Evolutionary conservation across 2,329 filamentous ascomycete genomes (phyloP).

Genomic region (Aspergillus thermomutatus): DNA sequence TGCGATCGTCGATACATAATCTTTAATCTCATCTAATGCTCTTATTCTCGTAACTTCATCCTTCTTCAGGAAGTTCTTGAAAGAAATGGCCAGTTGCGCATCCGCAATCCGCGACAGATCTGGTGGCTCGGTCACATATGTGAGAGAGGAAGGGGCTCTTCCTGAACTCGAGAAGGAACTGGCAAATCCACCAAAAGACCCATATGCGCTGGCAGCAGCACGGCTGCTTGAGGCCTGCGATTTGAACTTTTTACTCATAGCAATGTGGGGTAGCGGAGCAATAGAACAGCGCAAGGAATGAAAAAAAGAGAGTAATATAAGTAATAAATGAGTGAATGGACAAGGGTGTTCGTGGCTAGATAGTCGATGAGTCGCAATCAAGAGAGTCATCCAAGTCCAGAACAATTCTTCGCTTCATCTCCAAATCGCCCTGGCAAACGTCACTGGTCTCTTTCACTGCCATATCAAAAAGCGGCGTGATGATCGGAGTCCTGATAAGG

Average conservation of each 20-base stretch:
- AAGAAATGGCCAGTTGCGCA: slow-evolving; percentile 78
- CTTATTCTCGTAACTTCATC: slow-evolving; percentile 89
- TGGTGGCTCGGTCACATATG: slow-evolving; percentile 82
- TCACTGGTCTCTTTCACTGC: not conserved
- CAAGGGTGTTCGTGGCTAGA: not conserved
- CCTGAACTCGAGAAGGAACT: slow-evolving; percentile 36
- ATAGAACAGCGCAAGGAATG: slow-evolving; percentile 17
- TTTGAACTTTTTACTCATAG: slow-evolving; percentile 62
- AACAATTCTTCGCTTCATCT: not conserved
- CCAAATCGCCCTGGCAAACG: not conserved
- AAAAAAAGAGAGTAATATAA: slow-evolving; percentile 13
- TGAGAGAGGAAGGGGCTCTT: slow-evolving; percentile 61
- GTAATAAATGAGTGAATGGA: not conserved
- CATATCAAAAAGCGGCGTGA: not conserved
- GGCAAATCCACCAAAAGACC: slow-evolving; percentile 43
- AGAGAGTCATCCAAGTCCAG: not conserved
- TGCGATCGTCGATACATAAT: slow-evolving; percentile 58
- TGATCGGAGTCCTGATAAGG: slow-evolving; percentile 28
- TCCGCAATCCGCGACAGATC: slow-evolving; percentile 75
- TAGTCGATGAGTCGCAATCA: not conserved
- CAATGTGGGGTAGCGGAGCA: slow-evolving; percentile 32
- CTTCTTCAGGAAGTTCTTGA: slow-evolving; percentile 91
- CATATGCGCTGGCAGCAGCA: slow-evolving; percentile 50
- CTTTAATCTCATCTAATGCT: slow-evolving; percentile 78
- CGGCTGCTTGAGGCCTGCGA: slow-evolving; percentile 63